These are phyloP conservation scores for Phytopythium delawarense DNA, from an alignment of 352 stramenopile species.

Conservation along the genomic window DNA sequence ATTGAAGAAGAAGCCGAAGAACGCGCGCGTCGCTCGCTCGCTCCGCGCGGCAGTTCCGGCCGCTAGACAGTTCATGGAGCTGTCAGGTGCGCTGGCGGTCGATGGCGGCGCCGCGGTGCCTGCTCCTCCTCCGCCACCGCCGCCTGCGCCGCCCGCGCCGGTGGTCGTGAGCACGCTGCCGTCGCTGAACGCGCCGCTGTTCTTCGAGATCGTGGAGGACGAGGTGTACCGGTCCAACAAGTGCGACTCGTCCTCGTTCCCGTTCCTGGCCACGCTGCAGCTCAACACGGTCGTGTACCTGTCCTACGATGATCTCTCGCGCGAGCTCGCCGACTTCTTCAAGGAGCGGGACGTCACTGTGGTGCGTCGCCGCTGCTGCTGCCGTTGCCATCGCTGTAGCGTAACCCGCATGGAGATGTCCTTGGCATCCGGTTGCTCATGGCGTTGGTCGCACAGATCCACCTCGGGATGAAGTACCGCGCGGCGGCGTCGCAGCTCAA, in stretches of 20 bases:
- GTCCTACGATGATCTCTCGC: constrained; percentile 78
- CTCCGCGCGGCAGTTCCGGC: too few relatives aligned
- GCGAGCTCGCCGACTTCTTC: constrained; percentile 76
- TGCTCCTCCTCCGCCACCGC: constrained; percentile 9
- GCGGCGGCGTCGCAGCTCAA: constrained; percentile 61
- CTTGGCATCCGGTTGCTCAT: too few relatives aligned
- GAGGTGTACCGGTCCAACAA: constrained; percentile 86
- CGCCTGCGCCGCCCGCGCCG: constrained; percentile 9
- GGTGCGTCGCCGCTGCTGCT: constrained; percentile 20
- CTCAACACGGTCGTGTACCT: constrained; percentile 86
- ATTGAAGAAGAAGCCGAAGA: too few relatives aligned
- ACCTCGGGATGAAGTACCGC: constrained; percentile 81
- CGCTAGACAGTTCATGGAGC: too few relatives aligned
- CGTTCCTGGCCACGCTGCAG: constrained; percentile 73
- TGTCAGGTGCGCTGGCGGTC: background rate
- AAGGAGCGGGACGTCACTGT: constrained; percentile 78
- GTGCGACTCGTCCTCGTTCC: constrained; percentile 80
- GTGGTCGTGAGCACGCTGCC: constrained; percentile 53
- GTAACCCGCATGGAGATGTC: background rate
- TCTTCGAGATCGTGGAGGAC: constrained; percentile 87
- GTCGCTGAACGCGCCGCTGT: constrained; percentile 78
- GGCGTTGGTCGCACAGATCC: constrained; percentile 35
- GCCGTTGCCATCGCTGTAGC: background rate
- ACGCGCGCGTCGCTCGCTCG: too few relatives aligned
- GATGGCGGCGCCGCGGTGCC: background rate